Evolutionary conservation across 345 rosid species (phyloP).

Genomic region (Kandelia obovata): DNA sequence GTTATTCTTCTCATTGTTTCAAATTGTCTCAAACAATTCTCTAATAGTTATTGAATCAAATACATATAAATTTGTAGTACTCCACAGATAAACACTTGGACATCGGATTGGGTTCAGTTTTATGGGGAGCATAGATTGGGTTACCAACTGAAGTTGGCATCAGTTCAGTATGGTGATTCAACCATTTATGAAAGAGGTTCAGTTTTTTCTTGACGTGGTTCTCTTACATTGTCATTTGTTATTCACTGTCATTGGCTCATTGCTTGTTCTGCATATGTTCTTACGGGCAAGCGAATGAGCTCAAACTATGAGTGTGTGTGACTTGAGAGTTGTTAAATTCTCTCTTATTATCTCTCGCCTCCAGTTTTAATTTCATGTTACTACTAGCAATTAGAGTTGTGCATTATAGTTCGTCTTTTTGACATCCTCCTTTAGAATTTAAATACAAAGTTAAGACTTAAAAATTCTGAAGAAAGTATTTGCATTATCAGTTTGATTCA

Average conservation of each 20-base stretch:
- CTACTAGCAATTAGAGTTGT: no score
- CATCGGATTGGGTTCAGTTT: constrained; percentile 80
- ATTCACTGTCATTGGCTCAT: not conserved
- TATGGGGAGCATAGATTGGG: constrained; percentile 83
- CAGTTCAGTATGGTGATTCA: constrained; percentile 67
- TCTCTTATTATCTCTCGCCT: no score
- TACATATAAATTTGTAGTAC: constrained; percentile 44
- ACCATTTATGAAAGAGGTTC: constrained; percentile 73
- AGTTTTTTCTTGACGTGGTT: not conserved
- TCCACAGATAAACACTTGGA: constrained; percentile 88
- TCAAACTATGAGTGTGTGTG: no score
- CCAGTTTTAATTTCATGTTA: no score
- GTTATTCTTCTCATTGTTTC: constrained; percentile 1
- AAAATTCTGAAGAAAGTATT: not conserved
- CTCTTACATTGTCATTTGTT: not conserved
- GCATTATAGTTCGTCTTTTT: no score
- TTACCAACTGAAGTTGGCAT: constrained; percentile 74
- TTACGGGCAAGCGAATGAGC: no score
- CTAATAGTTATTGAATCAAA: not conserved
- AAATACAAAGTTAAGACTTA: not conserved
- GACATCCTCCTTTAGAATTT: no score
- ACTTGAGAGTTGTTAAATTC: no score
- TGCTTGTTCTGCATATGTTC: no score
- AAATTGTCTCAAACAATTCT: not conserved
- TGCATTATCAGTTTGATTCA: not conserved